phyloP scores from a whole-genome alignment of 768 basidiomycete species.

The Podaxis sp. region DNA sequence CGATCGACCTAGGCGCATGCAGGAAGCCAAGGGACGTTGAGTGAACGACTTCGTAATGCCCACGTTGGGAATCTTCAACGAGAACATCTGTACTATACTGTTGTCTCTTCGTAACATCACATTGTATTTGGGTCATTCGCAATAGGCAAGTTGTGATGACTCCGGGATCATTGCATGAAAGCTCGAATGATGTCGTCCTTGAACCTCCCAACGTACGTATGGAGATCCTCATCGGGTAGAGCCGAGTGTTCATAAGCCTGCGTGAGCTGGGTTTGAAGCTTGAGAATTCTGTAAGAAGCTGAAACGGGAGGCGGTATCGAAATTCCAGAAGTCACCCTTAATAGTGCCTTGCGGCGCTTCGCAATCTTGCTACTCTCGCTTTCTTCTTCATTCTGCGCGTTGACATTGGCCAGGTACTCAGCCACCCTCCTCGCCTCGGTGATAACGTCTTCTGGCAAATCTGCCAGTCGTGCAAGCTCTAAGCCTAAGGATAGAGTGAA shows the following conservation, averaged over 20 bases:
- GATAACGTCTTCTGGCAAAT: slow-evolving; percentile 73
- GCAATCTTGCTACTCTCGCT: slow-evolving; percentile 59
- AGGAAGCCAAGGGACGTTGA: neutral
- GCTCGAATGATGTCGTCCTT: slow-evolving; percentile 67
- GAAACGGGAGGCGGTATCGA: neutral
- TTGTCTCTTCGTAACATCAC: neutral
- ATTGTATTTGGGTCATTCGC: neutral
- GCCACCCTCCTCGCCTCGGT: slow-evolving; percentile 59
- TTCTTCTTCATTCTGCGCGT: slow-evolving; percentile 52
- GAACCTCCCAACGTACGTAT: slow-evolving; percentile 60
- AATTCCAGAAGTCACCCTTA: slow-evolving; percentile 45
- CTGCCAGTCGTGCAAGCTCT: slow-evolving; percentile 83
- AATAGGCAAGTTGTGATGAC: neutral
- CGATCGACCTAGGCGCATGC: neutral
- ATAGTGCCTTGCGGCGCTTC: slow-evolving; percentile 59
- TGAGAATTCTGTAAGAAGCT: slow-evolving; percentile 1
- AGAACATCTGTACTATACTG: no score
- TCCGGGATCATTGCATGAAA: slow-evolving; percentile 24
- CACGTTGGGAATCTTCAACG: neutral
- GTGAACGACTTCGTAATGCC: neutral
- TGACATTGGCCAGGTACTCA: slow-evolving; percentile 49
- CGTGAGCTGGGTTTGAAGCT: slow-evolving; percentile 72
- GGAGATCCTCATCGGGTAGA: slow-evolving; percentile 66
- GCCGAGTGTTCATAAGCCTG: slow-evolving; percentile 72
- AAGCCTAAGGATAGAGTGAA: slow-evolving; percentile 49